These are phyloP conservation scores for Blepharisma stoltei DNA, from an alignment of 73 alveolate species.

Conservation along the genomic window DNA sequence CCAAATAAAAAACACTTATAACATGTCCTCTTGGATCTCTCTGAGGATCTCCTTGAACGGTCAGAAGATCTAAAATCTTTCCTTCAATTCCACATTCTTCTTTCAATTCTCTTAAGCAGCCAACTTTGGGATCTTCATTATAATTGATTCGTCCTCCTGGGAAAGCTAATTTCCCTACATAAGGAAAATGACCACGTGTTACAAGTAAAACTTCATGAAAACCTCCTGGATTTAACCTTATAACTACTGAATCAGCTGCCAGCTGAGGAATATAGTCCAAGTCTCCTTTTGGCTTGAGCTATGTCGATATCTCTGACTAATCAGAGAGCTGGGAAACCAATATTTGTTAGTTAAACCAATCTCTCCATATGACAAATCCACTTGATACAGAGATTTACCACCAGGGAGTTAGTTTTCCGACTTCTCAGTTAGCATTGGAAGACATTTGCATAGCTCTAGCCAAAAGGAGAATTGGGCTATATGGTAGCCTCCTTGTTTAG, in stretches of 20 bases:
- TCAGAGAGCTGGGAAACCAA: too few relatives aligned
- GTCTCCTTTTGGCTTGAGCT: too few relatives aligned
- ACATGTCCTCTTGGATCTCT: conserved; percentile 98
- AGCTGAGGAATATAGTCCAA: conserved; percentile 81
- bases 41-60: conserved; percentile 94
- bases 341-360: too few relatives aligned
- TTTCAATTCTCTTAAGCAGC: conserved; percentile 90
- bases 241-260: conserved; percentile 91
- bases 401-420: too few relatives aligned
- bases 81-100: conserved; percentile 96
- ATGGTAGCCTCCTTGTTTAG: conserved; percentile 39
- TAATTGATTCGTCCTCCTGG: conserved; percentile 99
- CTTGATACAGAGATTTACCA: too few relatives aligned
- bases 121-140: conserved; percentile 92
- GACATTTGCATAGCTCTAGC: too few relatives aligned
- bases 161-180: conserved; percentile 87
- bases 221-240: conserved; percentile 62
- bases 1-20: conserved; percentile 82
- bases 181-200: conserved; percentile 85
- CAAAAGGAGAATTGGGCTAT: too few relatives aligned
- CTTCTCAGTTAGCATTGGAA: too few relatives aligned
- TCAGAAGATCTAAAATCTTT: conserved; percentile 71
- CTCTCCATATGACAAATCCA: too few relatives aligned
- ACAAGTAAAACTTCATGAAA: conserved; percentile 68
- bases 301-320: too few relatives aligned